Base-by-base conservation (phyloP, 139 green algal genomes). In the Tetraselmis chui region DNA sequence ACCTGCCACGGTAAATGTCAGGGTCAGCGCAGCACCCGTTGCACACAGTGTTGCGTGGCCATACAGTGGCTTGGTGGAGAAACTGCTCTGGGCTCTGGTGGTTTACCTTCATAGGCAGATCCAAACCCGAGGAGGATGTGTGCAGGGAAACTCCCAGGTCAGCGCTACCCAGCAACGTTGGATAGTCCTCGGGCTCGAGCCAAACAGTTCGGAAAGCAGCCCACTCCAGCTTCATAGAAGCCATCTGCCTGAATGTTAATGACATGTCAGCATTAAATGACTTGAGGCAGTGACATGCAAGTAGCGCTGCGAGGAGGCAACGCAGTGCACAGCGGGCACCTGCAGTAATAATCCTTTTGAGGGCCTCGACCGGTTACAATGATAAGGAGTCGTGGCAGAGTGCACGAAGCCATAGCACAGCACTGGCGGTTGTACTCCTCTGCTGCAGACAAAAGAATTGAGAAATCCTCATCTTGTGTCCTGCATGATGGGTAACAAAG, bases 61-160 rank as follows among this genome's bases (percentile, higher is more conserved):
- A n/a, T n/a, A n/a, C n/a, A n/a, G n/a, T n/a, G n/a, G n/a, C n/a
- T n/a, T n/a, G n/a, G n/a, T n/a, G n/a, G n/a, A n/a, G n/a, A n/a
- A n/a, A n/a, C n/a, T n/a, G n/a, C n/a, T n/a, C n/a, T n/a, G n/a
- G n/a, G n/a, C n/a, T n/a, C n/a, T n/a, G n/a, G n/a, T n/a, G n/a
- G n/a, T n/a, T n/a, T n/a, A 91, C 90, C 89, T 99, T 99, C 96
- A 99, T 99, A 0, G 96, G 96, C 59, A 99, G 91, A 85, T 99
- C 97, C 29, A 99, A 83, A 26, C 95, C 95, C 0, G 89, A 96
- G 2, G 90, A 96, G 1, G 94, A 98, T 0, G 91, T 91, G 83
- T 99, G 97, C 77, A 99, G 86, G 58, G 80, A 95, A 24, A 99
- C 91, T 25, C 97, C 97, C 29, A 99, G 28, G 82, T 99, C 96